Conservation (phyloP, 495 filamentous ascomycete genomes). For the Talaromyces wortmannii region DNA sequence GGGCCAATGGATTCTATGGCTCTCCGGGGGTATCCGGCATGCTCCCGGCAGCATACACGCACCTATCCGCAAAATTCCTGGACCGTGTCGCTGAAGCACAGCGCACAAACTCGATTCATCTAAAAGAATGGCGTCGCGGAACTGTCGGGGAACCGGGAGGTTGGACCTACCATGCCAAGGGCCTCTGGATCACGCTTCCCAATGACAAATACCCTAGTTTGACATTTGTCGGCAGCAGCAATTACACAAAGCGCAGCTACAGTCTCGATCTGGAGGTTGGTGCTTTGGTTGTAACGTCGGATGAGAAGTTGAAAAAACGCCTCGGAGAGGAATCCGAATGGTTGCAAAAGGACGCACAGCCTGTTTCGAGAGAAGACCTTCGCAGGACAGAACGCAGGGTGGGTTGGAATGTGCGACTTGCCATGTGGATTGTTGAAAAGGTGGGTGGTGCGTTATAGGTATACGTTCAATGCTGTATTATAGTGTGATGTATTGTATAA, state of each 20-base stretch:
- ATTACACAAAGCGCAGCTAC: slow-evolving; percentile 94
- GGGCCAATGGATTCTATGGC: slow-evolving; percentile 93
- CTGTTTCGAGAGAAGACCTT: slow-evolving; percentile 68
- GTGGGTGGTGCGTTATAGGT: slow-evolving; percentile 63
- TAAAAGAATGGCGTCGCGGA: slow-evolving; percentile 86
- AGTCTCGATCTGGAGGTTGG: slow-evolving; percentile 85
- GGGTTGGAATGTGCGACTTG: slow-evolving; percentile 73
- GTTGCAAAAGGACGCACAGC: slow-evolving; percentile 64
- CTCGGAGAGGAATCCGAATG: slow-evolving; percentile 72
- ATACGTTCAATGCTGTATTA: background rate
- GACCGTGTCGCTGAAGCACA: slow-evolving; percentile 52
- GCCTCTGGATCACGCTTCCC: slow-evolving; percentile 82
- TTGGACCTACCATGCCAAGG: slow-evolving; percentile 99
- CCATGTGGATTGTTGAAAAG: slow-evolving; percentile 81
- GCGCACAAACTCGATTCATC: slow-evolving; percentile 55
- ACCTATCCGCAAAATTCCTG: slow-evolving; percentile 78
- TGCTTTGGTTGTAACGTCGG: slow-evolving; percentile 73
- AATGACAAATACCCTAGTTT: slow-evolving; percentile 56
- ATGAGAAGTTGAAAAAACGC: slow-evolving; percentile 63
- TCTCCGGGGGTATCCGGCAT: slow-evolving; percentile 83
- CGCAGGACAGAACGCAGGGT: slow-evolving; percentile 74
- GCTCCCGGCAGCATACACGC: slow-evolving; percentile 85
- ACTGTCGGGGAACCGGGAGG: slow-evolving; percentile 71
- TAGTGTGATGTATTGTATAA: background rate
- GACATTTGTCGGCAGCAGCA: slow-evolving; percentile 81